Evolutionary conservation across 192 early-diverging fungal species (phyloP).

Genomic region (Coemansia sp.): DNA sequence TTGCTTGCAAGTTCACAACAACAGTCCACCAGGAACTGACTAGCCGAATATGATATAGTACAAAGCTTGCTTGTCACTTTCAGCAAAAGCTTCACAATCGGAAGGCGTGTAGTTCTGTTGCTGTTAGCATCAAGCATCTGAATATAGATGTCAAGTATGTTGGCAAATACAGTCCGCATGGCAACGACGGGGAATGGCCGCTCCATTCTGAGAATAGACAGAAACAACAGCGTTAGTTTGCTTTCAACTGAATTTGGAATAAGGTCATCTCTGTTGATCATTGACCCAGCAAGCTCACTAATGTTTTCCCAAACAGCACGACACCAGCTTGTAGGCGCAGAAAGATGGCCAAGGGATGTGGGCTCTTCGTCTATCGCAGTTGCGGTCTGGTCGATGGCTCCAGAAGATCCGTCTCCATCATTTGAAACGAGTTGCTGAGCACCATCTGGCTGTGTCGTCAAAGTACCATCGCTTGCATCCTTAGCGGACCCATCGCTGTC

Average conservation of each 20-base stretch:
- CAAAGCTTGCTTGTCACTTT: constrained; percentile 23
- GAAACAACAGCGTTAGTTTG: constrained; percentile 19
- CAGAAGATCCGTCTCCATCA: neutral
- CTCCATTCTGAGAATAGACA: constrained; percentile 13
- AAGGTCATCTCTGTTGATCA: neutral
- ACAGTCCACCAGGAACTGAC: constrained; percentile 24
- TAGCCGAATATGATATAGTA: constrained; percentile 21
- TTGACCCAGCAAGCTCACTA: constrained; percentile 22
- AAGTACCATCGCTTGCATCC: neutral
- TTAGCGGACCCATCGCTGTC: neutral
- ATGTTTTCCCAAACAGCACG: constrained; percentile 41
- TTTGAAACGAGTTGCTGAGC: neutral
- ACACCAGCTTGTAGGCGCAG: constrained; percentile 43
- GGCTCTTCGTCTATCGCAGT: constrained; percentile 29
- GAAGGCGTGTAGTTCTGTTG: neutral
- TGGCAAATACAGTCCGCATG: constrained; percentile 19
- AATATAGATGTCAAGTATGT: constrained; percentile 14
- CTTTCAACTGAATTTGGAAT: constrained; percentile 20
- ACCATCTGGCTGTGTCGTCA: neutral
- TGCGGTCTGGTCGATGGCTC: neutral
- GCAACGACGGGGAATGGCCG: constrained; percentile 40
- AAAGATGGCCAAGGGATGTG: constrained; percentile 26
- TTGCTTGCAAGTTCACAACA: constrained; percentile 11
- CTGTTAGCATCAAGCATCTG: neutral
- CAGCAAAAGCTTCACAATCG: constrained; percentile 26